Evolutionary conservation across 305 asterid species (phyloP), one percentile per base, ranked within the genome.

Genomic region (Plantago lanceolata): DNA sequence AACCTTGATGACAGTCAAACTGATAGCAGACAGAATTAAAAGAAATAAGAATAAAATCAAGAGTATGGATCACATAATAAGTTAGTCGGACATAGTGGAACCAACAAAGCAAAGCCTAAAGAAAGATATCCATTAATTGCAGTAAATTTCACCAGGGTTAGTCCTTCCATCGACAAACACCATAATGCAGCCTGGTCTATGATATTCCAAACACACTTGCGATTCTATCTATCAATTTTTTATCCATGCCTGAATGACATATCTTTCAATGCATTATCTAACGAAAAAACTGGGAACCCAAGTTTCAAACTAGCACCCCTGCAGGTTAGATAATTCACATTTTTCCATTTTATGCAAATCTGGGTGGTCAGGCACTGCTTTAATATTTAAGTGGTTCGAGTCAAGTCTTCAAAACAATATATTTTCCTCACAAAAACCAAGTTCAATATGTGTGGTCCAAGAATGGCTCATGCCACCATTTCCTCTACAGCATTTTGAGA

Each of bases 1-100:
- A 59, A 58, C 43, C 50, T 43, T 62, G 55, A 44, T 45, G 12
- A 60, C 37, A 18, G 53, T 59, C 57, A 58, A 68, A 57, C 63
- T 59, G 54, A 48, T 50, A 18, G 72, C 69, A 54, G 57, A 50
- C 62, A 19, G 31, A 26, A 35, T 40, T 53, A 15, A 48, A 19
- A 3, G 17, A 1, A 54, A 19, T 18, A 33, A 7, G 40, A 2
- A 7, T 33, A 33, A 3, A 33, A 33, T 33, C 6, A 5, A 33
- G 40, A 33, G 9, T 33, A 33, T 33, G 9, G 9, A 33, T 4
- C 40, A 33, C 40, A 33, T 7, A 33, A 33, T 4, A 33, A 33
- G 40, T 33, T 7, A 33, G 40, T 7, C 5, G 0, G 40, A 7
- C 5, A 7, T 7, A 33, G 40, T 33, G 40, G 40, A 40, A 40